These are phyloP conservation scores for Dissophora ornata DNA, from an alignment of 192 early-diverging fungal species.

Conservation along the genomic window DNA sequence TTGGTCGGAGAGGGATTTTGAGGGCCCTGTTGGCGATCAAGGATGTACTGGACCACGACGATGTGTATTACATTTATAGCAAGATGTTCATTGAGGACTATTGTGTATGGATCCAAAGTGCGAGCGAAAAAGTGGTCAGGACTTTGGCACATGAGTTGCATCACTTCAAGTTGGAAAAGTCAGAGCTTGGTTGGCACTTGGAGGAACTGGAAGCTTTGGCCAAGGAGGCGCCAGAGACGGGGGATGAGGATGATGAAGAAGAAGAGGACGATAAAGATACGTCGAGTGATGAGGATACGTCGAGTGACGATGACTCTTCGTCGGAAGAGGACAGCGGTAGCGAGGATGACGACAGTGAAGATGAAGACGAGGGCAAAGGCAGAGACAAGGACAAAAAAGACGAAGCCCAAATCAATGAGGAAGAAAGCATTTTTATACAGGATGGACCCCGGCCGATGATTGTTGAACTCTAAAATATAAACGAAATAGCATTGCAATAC, in stretches of 20 bases:
- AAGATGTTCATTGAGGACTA: constrained; percentile 95
- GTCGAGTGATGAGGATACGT: constrained; percentile 15
- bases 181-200: constrained; percentile 80
- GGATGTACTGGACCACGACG: constrained; percentile 84
- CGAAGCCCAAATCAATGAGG: constrained; percentile 1
- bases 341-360: constrained; percentile 4
- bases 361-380: not conserved
- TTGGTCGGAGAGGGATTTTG: constrained; percentile 85
- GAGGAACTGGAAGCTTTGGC: constrained; percentile 83
- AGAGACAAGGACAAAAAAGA: not conserved
- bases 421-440: constrained; percentile 37
- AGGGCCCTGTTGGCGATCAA: constrained; percentile 85
- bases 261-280: not conserved
- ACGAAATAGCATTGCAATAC: too few relatives aligned
- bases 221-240: constrained; percentile 60
- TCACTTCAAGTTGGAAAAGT: constrained; percentile 73
- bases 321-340: constrained; percentile 13
- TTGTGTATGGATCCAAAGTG: constrained; percentile 92
- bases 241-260: constrained; percentile 37
- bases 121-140: constrained; percentile 77
- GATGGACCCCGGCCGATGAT: constrained; percentile 47
- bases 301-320: constrained; percentile 18
- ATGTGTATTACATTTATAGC: constrained; percentile 88
- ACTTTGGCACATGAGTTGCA: constrained; percentile 87
- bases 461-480: constrained; percentile 26